Evolutionary conservation across 352 stramenopile species (phyloP).

Genomic region (Phytopythium oedochilum): DNA sequence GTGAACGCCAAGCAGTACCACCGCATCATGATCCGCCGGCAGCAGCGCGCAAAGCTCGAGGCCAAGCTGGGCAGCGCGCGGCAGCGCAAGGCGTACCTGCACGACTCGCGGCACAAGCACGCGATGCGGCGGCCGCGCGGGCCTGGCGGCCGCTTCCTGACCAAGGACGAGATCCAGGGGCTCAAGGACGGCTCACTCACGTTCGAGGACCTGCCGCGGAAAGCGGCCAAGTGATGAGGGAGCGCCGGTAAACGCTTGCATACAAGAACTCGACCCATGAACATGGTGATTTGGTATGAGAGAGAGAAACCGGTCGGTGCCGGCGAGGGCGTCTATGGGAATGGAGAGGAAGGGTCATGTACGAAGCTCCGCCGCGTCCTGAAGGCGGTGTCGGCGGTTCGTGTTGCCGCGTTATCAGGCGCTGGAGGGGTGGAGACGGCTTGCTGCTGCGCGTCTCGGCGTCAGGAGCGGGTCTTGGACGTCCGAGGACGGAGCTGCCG

Average conservation of each 20-base stretch:
- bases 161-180: constrained; percentile 70
- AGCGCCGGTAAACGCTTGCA: too few relatives aligned
- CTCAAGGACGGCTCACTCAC: constrained; percentile 64
- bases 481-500: neutral
- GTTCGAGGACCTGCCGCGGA: constrained; percentile 50
- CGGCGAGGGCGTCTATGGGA: neutral
- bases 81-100: constrained; percentile 75
- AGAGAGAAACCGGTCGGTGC: too few relatives aligned
- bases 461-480: neutral
- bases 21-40: constrained; percentile 74
- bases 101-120: constrained; percentile 74
- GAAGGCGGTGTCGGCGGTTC: neutral
- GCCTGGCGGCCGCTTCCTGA: constrained; percentile 71
- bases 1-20: constrained; percentile 87
- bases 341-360: neutral
- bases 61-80: constrained; percentile 55
- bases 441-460: neutral
- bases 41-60: constrained; percentile 74
- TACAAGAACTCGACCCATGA: too few relatives aligned
- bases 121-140: constrained; percentile 70
- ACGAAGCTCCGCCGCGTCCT: neutral
- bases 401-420: neutral
- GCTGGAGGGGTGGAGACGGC: neutral
- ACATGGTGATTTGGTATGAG: too few relatives aligned
- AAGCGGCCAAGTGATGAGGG: constrained; percentile 34